phyloP scores from a whole-genome alignment of 805 yeast species.

The Pichia nanzhaoensis region DNA sequence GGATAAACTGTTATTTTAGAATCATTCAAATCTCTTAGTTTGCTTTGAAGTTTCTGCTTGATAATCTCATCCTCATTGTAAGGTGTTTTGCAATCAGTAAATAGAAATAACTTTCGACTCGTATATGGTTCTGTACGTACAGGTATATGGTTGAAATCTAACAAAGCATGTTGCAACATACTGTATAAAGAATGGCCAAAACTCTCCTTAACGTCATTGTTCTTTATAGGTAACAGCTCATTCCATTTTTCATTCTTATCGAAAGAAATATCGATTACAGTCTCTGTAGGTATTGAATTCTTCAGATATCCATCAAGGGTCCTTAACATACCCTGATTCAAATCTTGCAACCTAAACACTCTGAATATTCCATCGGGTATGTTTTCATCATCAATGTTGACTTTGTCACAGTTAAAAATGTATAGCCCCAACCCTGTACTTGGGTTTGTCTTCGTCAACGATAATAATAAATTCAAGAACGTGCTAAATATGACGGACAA shows the following conservation, averaged over 20 bases:
- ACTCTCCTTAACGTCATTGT: constrained; percentile 18
- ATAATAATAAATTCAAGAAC: constrained; percentile 55
- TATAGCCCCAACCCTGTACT: constrained; percentile 72
- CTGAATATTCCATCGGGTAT: constrained; percentile 39
- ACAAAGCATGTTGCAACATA: constrained; percentile 46
- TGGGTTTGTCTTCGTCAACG: constrained; percentile 57
- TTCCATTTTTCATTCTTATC: constrained; percentile 10
- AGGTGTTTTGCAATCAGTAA: constrained; percentile 75
- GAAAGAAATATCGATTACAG: constrained; percentile 5
- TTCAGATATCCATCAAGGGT: constrained; percentile 42
- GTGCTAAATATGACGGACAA: constrained; percentile 43
- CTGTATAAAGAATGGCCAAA: constrained; percentile 32
- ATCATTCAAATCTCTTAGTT: constrained; percentile 55
- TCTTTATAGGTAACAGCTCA: constrained; percentile 26
- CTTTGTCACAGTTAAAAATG: constrained; percentile 42
- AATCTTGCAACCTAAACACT: constrained; percentile 45
- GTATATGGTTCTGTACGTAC: constrained; percentile 40
- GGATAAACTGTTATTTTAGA: constrained; percentile 53
- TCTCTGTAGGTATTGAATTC: constrained; percentile 26
- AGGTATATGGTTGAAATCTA: constrained; percentile 42
- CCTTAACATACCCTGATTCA: constrained; percentile 55
- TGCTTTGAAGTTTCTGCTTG: constrained; percentile 45
- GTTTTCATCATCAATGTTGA: constrained; percentile 6
- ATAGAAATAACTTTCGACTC: constrained; percentile 55
- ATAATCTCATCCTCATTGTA: constrained; percentile 34